Evolutionary conservation across 2,329 filamentous ascomycete genomes (phyloP), one percentile per base, ranked within the genome.

Genomic region (Amphichorda felina): DNA sequence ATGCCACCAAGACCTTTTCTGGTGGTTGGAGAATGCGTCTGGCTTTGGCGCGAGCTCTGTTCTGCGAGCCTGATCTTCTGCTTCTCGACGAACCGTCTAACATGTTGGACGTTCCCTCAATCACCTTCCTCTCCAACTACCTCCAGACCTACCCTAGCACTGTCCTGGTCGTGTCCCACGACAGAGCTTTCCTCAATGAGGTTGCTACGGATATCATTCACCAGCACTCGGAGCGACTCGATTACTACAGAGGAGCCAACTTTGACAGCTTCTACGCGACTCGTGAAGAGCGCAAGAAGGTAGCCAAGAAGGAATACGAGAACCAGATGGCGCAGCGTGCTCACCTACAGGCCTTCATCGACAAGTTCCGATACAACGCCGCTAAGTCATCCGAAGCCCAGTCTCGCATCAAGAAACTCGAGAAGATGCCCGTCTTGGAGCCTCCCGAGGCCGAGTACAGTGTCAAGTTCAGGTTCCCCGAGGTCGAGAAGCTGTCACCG

Each of bases 81-180:
- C 72, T 98, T 56, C 86, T 98, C 48, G 91, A 98, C 67, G 91
- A 98, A 77, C 91, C 91, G 64, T 96, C 89, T 38, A 96, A 96
- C 78, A 96, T 96, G 89, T 87, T 98, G 85, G 91, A 96, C 63
- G 91, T 98, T 39, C 91, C 91, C n/a, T 96, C 91, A 17, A 96
- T 98, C 54, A 93, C 91, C 38, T 98, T 96, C 75, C 73, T 98
- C 56, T 83, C 89, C 33, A 89, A 88, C 52, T 98, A 98, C 55
- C 80, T 98, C 8, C 88, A 95, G 58, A 70, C 68, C 33, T 98
- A 98, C 54, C 89, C 89, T 27, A 94, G 86, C 60, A 96, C 91
- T 2, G 79, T 98, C 19, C 70, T 98, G 11, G 89, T 98, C 36
- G 91, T 98, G 44, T 94, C 86, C 59, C 91, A 98, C 82, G 91